Percentiles rank a stretch among this genome's conserved stretches.
These are phyloP conservation scores for Candida tropicalis DNA, from an alignment of 1,139 yeast genomes.

Conservation along the genomic window DNA sequence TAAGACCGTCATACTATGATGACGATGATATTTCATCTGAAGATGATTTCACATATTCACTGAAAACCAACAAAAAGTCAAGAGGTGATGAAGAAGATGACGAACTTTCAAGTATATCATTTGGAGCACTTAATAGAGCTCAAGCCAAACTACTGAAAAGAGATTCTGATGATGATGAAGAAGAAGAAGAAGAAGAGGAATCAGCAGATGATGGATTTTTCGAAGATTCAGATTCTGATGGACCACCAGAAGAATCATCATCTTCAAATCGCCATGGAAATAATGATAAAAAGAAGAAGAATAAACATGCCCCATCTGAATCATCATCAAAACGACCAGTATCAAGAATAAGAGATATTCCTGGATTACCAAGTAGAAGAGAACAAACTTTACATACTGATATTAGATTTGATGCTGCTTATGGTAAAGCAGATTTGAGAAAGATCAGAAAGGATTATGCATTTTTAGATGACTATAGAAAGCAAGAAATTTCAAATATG, in stretches of 20 bases:
- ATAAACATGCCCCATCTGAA: slow-evolving; percentile 83
- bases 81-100: slow-evolving; percentile 24
- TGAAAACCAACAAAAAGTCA: slow-evolving; percentile 13
- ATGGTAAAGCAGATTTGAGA: slow-evolving; percentile 76
- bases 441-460: slow-evolving; percentile 74
- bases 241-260: slow-evolving; percentile 20
- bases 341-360: slow-evolving; percentile 68
- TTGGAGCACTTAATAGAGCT: slow-evolving; percentile 62
- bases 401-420: slow-evolving; percentile 86
- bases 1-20: slow-evolving; percentile 22
- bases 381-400: slow-evolving; percentile 60
- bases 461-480: slow-evolving; percentile 83
- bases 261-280: slow-evolving; percentile 18
- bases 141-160: slow-evolving; percentile 49
- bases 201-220: slow-evolving; percentile 17
- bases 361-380: slow-evolving; percentile 60
- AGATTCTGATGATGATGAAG: slow-evolving; percentile 20
- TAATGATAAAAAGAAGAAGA: slow-evolving; percentile 31
- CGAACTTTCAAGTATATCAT: slow-evolving; percentile 40
- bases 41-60: slow-evolving; percentile 18
- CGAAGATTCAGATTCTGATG: slow-evolving; percentile 19
- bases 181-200: slow-evolving; percentile 19
- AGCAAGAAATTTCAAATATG: slow-evolving; percentile 67
- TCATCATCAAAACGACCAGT: slow-evolving; percentile 74
- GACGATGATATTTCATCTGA: slow-evolving; percentile 21